Base-by-base conservation (phyloP, 371 early-diverging fungal species). In the Mortierella sp. region DNA sequence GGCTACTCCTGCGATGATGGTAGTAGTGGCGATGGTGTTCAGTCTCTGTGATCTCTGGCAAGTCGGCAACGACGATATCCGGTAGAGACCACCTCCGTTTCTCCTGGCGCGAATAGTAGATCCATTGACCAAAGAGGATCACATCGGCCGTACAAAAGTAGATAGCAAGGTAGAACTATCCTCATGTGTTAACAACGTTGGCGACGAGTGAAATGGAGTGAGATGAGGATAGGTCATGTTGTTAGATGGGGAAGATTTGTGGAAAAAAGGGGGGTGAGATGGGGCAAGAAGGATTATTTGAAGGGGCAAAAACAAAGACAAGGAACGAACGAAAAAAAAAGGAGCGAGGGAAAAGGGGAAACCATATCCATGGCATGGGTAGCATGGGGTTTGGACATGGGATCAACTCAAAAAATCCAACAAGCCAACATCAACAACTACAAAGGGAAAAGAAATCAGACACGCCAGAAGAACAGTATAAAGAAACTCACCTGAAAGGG, bases 401-500 rank as follows among this genome's bases (percentile, higher is more conserved):
- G 67, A 67, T 40, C 43, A 67, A 67, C 67, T 67, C 67, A 40
- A 64, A 67, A 37, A 61, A 50, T 14, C 34, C 61, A 61, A 37
- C 24, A 37, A 37, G 37, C 37, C 21, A 67, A 21, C 43, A 67
- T 67, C 67, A 6, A 13, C 61, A 31, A 24, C 54, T 34, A 34
- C 19, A 61, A 31, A 61, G 28, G 26, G 16, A n/a, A 26, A 54
- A 28, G 40, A 37, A 67, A 31, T 59, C 28, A 57, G 67, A 59
- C 31, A 50, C 34, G 53, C 24, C 24, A 71, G 53, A 5, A 46
- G 26, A 46, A 31, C 13, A 5, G 19, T 16, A 71, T 50, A 16
- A 44, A 14, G 43, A 69, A 51, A 31, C 21, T 50, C 69, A 92
- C 89, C 88, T 96, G 96, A 75, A 95, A 95, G 26, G 93, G 92